Conservation (phyloP, 164 flowering plant genomes). For the Annona squamosa region DNA sequence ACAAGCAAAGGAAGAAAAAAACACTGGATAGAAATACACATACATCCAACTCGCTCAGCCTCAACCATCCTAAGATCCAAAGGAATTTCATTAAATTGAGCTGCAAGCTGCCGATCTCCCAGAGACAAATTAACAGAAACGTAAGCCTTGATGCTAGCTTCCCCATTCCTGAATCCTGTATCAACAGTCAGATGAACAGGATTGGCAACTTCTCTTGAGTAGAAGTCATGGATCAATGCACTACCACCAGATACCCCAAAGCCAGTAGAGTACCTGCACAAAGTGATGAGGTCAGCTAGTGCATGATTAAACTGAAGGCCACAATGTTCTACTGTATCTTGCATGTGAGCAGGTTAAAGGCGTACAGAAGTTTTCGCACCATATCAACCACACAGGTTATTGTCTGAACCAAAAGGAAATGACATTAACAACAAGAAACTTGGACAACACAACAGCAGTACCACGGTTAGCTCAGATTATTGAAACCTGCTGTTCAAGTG, state of each 20-base stretch:
- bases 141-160: conserved; percentile 69
- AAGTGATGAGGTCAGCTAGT: background rate
- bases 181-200: conserved; percentile 92
- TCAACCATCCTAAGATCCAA: conserved; percentile 83
- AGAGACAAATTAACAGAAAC: conserved; percentile 65
- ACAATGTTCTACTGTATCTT: background rate
- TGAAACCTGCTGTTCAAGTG: background rate
- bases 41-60: conserved; percentile 94
- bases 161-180: conserved; percentile 73
- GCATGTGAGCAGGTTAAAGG: background rate
- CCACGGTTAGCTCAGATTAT: background rate
- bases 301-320: background rate
- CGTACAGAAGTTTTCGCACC: background rate
- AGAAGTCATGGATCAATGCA: conserved; percentile 87
- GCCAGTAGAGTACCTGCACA: conserved; percentile 89
- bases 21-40: conserved; percentile 15
- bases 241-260: conserved; percentile 86
- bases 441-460: background rate
- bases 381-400: background rate
- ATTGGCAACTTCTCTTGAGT: conserved; percentile 76
- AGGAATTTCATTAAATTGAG: conserved; percentile 93
- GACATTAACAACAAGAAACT: background rate
- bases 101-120: conserved; percentile 82
- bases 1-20: background rate
- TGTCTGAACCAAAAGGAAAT: background rate